Evolutionary conservation across 1,284 basidiomycete genomes (phyloP).

Genomic region (Ustilago xerochloae): DNA sequence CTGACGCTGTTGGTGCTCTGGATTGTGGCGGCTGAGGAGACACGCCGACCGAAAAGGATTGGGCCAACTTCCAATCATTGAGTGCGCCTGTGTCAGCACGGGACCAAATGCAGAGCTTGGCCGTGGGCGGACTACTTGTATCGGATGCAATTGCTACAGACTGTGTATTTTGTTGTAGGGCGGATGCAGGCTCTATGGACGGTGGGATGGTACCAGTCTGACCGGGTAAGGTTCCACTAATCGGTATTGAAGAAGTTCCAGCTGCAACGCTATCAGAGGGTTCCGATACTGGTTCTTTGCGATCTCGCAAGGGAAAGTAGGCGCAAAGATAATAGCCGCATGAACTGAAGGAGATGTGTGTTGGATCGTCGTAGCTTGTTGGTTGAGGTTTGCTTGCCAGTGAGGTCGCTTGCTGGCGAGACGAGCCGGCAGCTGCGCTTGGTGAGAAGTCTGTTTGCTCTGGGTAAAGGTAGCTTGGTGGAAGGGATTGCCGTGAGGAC

Average conservation of each 20-base stretch:
- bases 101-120: slow-evolving; percentile 44
- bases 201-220: slow-evolving; percentile 1
- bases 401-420: slow-evolving; percentile 1
- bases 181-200: not conserved
- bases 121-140: not conserved
- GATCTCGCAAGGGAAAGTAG: slow-evolving; percentile 12
- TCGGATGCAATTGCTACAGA: not conserved
- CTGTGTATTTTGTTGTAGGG: not conserved
- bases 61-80: slow-evolving; percentile 44
- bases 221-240: not conserved
- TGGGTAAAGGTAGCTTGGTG: slow-evolving; percentile 25
- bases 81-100: slow-evolving; percentile 34
- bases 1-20: not conserved
- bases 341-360: slow-evolving; percentile 42
- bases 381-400: not conserved
- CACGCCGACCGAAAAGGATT: slow-evolving; percentile 17
- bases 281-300: not conserved
- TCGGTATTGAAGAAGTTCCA: not conserved
- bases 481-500: slow-evolving; percentile 1
- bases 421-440: slow-evolving; percentile 2
- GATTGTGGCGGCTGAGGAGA: not conserved
- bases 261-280: not conserved
- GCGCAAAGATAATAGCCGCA: slow-evolving; percentile 49
- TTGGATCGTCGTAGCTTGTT: slow-evolving; percentile 24
- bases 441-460: slow-evolving; percentile 6